These are phyloP conservation scores for Cylindrotheca closterium DNA, from an alignment of 108 stramenopile species.

Conservation along the genomic window DNA sequence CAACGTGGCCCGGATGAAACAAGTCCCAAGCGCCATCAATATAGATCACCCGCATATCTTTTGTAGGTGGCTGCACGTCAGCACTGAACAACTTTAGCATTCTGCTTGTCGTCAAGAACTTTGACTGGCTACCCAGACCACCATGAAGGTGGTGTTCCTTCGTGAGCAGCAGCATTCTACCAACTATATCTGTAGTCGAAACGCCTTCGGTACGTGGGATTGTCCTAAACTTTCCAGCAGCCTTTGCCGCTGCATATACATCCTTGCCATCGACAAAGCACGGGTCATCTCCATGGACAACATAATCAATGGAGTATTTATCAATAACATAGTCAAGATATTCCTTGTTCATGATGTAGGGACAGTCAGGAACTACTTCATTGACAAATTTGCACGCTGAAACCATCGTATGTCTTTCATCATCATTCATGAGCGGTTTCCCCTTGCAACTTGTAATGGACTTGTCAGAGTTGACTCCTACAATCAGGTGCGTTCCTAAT, in stretches of 20 bases:
- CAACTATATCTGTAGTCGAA: slow-evolving; percentile 98
- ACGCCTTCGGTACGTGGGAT: slow-evolving; percentile 99
- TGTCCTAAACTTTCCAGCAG: slow-evolving; percentile 70
- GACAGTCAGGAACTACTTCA: slow-evolving; percentile 93
- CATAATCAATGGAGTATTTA: slow-evolving; percentile 89
- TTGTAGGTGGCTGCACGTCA: slow-evolving; percentile 79
- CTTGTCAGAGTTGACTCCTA: slow-evolving; percentile 96
- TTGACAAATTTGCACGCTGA: slow-evolving; percentile 98
- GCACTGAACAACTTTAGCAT: slow-evolving; percentile 93
- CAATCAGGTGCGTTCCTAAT: slow-evolving; percentile 94
- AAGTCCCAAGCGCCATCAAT: slow-evolving; percentile 98
- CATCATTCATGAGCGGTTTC: slow-evolving; percentile 92
- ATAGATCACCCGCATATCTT: slow-evolving; percentile 89
- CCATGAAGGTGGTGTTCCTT: slow-evolving; percentile 84
- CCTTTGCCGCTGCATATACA: slow-evolving; percentile 85
- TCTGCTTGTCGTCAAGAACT: slow-evolving; percentile 91
- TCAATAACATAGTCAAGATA: slow-evolving; percentile 92
- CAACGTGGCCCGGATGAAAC: slow-evolving; percentile 98
- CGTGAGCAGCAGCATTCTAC: slow-evolving; percentile 94
- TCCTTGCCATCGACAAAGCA: slow-evolving; percentile 95
- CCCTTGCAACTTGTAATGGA: slow-evolving; percentile 95
- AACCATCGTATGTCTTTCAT: slow-evolving; percentile 93
- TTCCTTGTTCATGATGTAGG: slow-evolving; percentile 95
- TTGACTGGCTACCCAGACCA: slow-evolving; percentile 49
- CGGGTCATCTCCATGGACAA: slow-evolving; percentile 98